Conservation (phyloP, 345 rosid genomes). For the Triadica sebifera region DNA sequence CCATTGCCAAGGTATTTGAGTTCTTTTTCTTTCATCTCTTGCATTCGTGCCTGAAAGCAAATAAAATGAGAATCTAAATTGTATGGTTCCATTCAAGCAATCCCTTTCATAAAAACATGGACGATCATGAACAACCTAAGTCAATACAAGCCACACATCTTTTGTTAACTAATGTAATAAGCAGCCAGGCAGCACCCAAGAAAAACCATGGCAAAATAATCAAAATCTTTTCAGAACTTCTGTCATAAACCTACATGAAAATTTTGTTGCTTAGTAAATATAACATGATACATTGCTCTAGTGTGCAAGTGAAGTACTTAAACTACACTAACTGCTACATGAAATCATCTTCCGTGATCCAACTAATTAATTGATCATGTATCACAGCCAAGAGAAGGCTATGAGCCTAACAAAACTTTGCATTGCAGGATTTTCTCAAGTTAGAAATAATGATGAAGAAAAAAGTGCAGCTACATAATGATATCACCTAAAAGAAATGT, state of each 20-base stretch:
- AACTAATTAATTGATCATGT: neutral
- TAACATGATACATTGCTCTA: neutral
- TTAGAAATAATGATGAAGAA: neutral
- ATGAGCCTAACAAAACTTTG: neutral
- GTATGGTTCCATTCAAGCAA: neutral
- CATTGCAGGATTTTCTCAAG: neutral
- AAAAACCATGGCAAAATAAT: neutral
- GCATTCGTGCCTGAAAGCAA: constrained; percentile 78
- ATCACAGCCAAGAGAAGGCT: neutral
- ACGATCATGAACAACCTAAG: neutral
- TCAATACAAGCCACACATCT: neutral
- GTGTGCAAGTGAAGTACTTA: no score
- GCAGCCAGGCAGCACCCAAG: neutral
- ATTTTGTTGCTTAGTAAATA: neutral
- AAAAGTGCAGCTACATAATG: neutral
- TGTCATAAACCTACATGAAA: neutral
- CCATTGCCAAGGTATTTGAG: constrained; percentile 62
- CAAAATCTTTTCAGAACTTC: neutral
- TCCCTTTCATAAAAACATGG: neutral
- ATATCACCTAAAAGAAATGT: neutral
- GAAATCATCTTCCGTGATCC: neutral
- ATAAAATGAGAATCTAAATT: neutral
- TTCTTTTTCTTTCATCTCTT: constrained; percentile 97
- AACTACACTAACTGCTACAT: neutral
- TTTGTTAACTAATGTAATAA: neutral